A percentile compares a stretch with the other conserved stretches of the same genome.
phyloP scores from a whole-genome alignment of 2,329 filamentous ascomycete genomes.

The Penicillium fuscoglaucum region DNA sequence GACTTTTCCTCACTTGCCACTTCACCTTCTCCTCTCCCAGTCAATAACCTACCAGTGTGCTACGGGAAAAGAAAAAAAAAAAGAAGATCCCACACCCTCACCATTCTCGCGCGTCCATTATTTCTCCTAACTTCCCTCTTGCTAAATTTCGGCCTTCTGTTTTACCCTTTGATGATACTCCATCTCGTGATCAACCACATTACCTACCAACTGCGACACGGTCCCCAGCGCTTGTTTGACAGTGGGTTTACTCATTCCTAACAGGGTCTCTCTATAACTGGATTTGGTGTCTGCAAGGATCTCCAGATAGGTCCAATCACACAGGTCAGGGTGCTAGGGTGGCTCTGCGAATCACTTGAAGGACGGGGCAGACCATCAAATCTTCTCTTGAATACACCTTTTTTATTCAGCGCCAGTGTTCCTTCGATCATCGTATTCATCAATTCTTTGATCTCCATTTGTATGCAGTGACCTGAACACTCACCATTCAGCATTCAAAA shows the following conservation, averaged over 20 bases:
- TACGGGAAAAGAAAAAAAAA: background rate
- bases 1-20: conserved; percentile 21
- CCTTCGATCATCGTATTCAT: conserved; percentile 32
- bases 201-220: background rate
- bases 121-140: background rate
- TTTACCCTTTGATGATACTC: background rate
- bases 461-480: conserved; percentile 36
- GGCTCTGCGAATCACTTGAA: conserved; percentile 21
- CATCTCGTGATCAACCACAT: background rate
- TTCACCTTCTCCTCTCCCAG: conserved; percentile 10
- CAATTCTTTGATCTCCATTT: conserved; percentile 33
- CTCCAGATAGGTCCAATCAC: conserved; percentile 4
- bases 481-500: conserved; percentile 30
- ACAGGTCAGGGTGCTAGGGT: conserved; percentile 17
- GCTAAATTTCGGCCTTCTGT: background rate
- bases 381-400: conserved; percentile 13
- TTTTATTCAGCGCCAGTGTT: conserved; percentile 23
- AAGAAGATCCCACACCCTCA: background rate
- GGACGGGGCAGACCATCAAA: conserved; percentile 19
- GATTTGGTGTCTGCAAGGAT: background rate
- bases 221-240: background rate
- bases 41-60: background rate
- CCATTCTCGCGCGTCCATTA: background rate
- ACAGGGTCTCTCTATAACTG: conserved; percentile 2
- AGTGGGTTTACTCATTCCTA: background rate